These are phyloP conservation scores for Trichoderma atrobrunneum DNA, from an alignment of 2,329 filamentous ascomycete species.

Conservation along the genomic window DNA sequence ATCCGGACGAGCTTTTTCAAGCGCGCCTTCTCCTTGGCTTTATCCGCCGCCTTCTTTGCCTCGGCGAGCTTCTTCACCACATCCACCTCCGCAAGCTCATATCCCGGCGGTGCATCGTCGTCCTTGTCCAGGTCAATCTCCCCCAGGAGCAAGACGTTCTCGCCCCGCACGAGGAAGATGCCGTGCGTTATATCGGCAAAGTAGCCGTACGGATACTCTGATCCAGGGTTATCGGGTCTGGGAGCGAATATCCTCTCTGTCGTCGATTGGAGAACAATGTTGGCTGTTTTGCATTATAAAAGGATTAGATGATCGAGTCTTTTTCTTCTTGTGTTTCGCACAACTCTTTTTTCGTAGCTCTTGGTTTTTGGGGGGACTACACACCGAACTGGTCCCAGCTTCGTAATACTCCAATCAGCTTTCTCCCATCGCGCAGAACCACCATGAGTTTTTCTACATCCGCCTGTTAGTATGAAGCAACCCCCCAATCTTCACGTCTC, in stretches of 20 bases:
- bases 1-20: conserved; percentile 69
- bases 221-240: conserved; percentile 41
- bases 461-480: conserved; percentile 25
- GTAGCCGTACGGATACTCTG: conserved; percentile 44
- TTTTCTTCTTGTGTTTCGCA: background rate
- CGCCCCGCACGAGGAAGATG: conserved; percentile 87
- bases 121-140: conserved; percentile 97
- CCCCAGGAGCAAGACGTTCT: conserved; percentile 93
- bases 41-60: conserved; percentile 66
- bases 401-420: conserved; percentile 85
- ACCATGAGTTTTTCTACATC: conserved; percentile 86
- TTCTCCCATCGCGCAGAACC: conserved; percentile 86
- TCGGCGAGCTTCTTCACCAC: conserved; percentile 72
- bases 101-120: conserved; percentile 77
- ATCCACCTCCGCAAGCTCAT: conserved; percentile 62
- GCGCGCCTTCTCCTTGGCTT: conserved; percentile 69
- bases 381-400: conserved; percentile 98
- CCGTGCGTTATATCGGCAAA: conserved; percentile 85
- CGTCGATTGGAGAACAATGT: conserved; percentile 91
- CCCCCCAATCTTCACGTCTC: background rate
- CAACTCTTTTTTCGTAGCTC: background rate
- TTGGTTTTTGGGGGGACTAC: conserved; percentile 26
- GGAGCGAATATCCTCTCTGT: conserved; percentile 79
- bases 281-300: conserved; percentile 56
- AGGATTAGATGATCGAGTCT: background rate